Evolutionary conservation across 805 yeast genomes (phyloP).

Genomic region (Ogataea methylovora): DNA sequence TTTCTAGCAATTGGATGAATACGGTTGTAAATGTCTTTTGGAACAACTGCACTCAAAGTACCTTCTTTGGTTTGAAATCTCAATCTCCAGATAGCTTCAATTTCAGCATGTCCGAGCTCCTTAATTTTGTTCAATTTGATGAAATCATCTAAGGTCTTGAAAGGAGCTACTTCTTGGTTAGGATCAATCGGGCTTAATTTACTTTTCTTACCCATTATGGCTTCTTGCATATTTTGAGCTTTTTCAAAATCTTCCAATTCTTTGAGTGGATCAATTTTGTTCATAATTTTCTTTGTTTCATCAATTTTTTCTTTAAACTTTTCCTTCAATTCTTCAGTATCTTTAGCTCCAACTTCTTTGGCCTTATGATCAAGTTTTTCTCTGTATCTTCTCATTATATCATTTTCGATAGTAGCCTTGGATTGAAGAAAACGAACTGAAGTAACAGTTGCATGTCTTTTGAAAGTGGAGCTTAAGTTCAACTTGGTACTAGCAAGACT

Average conservation of each 20-base stretch:
- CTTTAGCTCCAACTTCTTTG: slow-evolving; percentile 31
- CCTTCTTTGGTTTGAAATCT: slow-evolving; percentile 60
- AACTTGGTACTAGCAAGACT: too few relatives aligned
- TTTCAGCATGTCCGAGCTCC: slow-evolving; percentile 49
- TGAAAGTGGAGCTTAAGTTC: too few relatives aligned
- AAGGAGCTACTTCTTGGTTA: slow-evolving; percentile 35
- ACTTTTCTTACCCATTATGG: slow-evolving; percentile 12
- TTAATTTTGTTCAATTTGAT: slow-evolving; percentile 61
- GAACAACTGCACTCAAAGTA: slow-evolving; percentile 58
- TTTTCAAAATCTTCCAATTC: slow-evolving; percentile 47
- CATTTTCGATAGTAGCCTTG: slow-evolving; percentile 19
- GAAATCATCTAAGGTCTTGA: slow-evolving; percentile 64
- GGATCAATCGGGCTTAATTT: slow-evolving; percentile 30
- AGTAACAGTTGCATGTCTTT: slow-evolving; percentile 16
- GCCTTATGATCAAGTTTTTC: slow-evolving; percentile 34
- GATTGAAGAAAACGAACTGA: slow-evolving; percentile 22
- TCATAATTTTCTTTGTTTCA: slow-evolving; percentile 45
- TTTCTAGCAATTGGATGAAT: slow-evolving; percentile 59
- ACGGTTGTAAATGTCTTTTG: slow-evolving; percentile 48
- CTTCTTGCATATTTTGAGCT: slow-evolving; percentile 12
- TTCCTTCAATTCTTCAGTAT: slow-evolving; percentile 53
- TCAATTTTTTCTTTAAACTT: slow-evolving; percentile 57
- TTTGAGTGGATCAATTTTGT: slow-evolving; percentile 59
- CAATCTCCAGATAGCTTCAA: slow-evolving; percentile 85
- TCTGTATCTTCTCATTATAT: slow-evolving; percentile 30